A percentile compares a stretch with the other conserved stretches of the same genome.
Evolutionary conservation across 2,329 filamentous ascomycete genomes (phyloP).

Genomic region (Stagonosporopsis cucurbitacearum): DNA sequence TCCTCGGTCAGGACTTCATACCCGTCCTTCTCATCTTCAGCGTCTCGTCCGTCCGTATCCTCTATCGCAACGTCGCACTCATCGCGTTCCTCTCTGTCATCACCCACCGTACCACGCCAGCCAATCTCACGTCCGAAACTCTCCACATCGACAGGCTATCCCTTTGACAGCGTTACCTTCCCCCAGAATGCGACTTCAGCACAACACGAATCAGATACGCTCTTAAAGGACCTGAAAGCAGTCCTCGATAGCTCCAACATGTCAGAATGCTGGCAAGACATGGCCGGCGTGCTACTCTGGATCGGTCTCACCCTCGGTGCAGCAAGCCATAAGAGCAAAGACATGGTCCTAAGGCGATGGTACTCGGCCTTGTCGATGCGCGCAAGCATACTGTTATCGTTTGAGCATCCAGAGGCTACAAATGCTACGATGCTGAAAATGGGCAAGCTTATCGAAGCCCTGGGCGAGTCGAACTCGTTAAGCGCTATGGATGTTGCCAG

Average conservation of each 20-base stretch:
- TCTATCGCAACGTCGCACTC: conserved; percentile 16
- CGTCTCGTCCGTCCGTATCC: conserved; percentile 15
- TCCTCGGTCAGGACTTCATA: conserved; percentile 15
- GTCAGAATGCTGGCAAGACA: conserved; percentile 45
- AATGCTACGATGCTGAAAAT: conserved; percentile 38
- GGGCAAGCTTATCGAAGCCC: conserved; percentile 31
- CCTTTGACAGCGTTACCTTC: background rate
- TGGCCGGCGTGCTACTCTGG: conserved; percentile 50
- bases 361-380: conserved; percentile 42
- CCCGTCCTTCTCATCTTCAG: conserved; percentile 1
- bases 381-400: conserved; percentile 43
- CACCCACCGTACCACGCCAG: background rate
- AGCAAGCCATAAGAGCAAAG: conserved; percentile 33
- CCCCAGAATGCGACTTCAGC: background rate
- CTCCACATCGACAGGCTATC: background rate
- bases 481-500: background rate
- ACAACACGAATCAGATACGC: conserved; percentile 8
- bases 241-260: conserved; percentile 41
- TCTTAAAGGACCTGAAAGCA: conserved; percentile 32
- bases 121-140: conserved; percentile 13
- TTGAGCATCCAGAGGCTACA: conserved; percentile 44
- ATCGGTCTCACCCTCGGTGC: conserved; percentile 43
- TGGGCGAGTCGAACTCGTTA: conserved; percentile 10
- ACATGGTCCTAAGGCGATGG: conserved; percentile 36
- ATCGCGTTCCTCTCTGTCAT: background rate